phyloP scores from a whole-genome alignment of 345 rosid genomes.

The Cardiospermum halicacabum region DNA sequence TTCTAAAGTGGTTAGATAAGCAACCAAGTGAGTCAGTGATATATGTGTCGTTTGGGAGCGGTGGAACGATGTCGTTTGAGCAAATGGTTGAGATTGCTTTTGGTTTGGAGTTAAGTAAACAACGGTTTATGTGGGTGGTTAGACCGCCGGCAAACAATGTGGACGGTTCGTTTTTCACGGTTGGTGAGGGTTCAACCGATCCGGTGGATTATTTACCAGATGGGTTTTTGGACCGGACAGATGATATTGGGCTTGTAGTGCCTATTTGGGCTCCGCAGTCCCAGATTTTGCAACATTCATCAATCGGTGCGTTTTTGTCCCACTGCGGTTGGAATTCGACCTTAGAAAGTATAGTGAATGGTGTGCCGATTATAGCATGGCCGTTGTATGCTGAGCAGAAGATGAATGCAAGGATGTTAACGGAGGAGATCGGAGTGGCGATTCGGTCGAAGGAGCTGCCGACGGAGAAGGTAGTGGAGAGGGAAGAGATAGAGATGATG shows the following conservation, averaged over 20 bases:
- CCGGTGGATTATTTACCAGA: slow-evolving; percentile 12
- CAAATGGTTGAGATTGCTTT: slow-evolving; percentile 40
- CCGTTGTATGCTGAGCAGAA: slow-evolving; percentile 68
- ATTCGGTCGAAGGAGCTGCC: background rate
- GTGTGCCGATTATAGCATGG: slow-evolving; percentile 68
- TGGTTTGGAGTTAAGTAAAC: slow-evolving; percentile 32
- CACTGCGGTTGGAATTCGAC: slow-evolving; percentile 79
- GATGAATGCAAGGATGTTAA: slow-evolving; percentile 52
- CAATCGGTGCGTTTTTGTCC: slow-evolving; percentile 60
- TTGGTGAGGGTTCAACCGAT: background rate
- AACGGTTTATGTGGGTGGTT: slow-evolving; percentile 39
- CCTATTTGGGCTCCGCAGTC: slow-evolving; percentile 61
- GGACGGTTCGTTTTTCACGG: slow-evolving; percentile 23
- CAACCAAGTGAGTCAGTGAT: slow-evolving; percentile 36
- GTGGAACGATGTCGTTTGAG: slow-evolving; percentile 32
- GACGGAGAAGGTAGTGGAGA: slow-evolving; percentile 11
- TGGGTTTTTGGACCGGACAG: slow-evolving; percentile 24
- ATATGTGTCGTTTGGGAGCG: slow-evolving; percentile 46
- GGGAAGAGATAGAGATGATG: slow-evolving; percentile 20
- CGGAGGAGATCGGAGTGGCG: slow-evolving; percentile 14
- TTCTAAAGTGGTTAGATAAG: slow-evolving; percentile 36
- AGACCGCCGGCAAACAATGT: slow-evolving; percentile 38
- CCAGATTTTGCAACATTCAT: slow-evolving; percentile 50
- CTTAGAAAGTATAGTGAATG: slow-evolving; percentile 50
- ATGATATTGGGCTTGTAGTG: slow-evolving; percentile 35